These are phyloP conservation scores for Kodamaea neixiangensis DNA, from an alignment of 805 yeast species.

Conservation along the genomic window DNA sequence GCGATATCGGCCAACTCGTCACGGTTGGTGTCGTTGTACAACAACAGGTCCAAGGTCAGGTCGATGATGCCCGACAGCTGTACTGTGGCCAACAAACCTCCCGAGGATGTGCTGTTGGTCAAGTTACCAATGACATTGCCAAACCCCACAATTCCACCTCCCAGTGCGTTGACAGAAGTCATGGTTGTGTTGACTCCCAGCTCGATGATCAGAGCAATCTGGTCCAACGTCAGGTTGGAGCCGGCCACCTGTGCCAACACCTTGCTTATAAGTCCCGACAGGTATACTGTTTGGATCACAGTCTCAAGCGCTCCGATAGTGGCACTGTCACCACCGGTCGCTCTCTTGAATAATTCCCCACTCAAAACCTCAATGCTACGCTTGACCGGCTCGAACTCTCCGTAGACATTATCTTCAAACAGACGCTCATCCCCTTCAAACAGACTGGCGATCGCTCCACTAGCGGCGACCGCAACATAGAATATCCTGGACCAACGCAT, in stretches of 20 bases:
- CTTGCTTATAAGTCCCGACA: slow-evolving; percentile 26
- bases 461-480: slow-evolving; percentile 3
- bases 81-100: slow-evolving; percentile 16
- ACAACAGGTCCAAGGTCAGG: slow-evolving; percentile 25
- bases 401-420: background rate
- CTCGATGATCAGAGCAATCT: slow-evolving; percentile 24
- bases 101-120: slow-evolving; percentile 9
- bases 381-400: slow-evolving; percentile 8
- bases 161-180: slow-evolving; percentile 7
- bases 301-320: slow-evolving; percentile 5
- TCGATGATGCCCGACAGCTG: slow-evolving; percentile 29
- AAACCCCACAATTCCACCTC: slow-evolving; percentile 1
- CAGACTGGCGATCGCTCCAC: background rate
- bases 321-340: background rate
- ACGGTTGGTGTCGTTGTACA: slow-evolving; percentile 33
- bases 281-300: slow-evolving; percentile 17
- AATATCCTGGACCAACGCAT: slow-evolving; percentile 5
- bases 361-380: background rate
- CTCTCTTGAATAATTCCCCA: background rate
- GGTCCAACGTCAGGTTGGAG: slow-evolving; percentile 30
- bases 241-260: slow-evolving; percentile 33
- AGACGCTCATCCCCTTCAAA: background rate
- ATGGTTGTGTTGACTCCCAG: slow-evolving; percentile 6
- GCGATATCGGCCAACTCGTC: slow-evolving; percentile 23
- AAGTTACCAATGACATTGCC: slow-evolving; percentile 13